Percentiles rank a stretch among this genome's conserved stretches.
Evolutionary conservation across 1,284 basidiomycete species (phyloP).

Genomic region (Cutaneotrichosporon sp.): DNA sequence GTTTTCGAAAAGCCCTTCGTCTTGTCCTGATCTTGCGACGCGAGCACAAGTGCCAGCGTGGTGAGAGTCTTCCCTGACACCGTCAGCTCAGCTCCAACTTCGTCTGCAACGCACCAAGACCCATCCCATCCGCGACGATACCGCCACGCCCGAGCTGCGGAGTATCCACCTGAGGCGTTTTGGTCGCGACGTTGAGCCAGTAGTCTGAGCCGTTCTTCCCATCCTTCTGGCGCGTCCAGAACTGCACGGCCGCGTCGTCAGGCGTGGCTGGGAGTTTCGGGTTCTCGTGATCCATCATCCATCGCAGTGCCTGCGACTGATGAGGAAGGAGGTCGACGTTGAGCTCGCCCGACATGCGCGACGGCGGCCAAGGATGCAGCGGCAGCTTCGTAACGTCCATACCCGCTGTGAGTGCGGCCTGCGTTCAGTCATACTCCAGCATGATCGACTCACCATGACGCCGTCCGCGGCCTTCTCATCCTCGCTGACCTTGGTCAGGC

Average conservation of each 20-base stretch:
- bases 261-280: conserved; percentile 63
- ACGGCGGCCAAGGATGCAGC: conserved; percentile 58
- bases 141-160: conserved; percentile 75
- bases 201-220: conserved; percentile 49
- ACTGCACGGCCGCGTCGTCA: conserved; percentile 70
- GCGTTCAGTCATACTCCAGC: background rate
- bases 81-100: background rate
- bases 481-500: conserved; percentile 69
- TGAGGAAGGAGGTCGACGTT: conserved; percentile 69
- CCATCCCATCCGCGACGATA: conserved; percentile 84
- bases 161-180: conserved; percentile 61
- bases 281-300: conserved; percentile 73
- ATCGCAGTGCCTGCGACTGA: conserved; percentile 54
- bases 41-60: conserved; percentile 68
- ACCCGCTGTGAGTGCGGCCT: conserved; percentile 40
- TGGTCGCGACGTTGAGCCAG: conserved; percentile 64
- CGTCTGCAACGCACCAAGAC: conserved; percentile 51
- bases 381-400: conserved; percentile 38
- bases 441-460: conserved; percentile 52
- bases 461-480: conserved; percentile 58
- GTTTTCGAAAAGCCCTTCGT: conserved; percentile 55
- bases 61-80: conserved; percentile 72
- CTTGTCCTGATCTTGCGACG: conserved; percentile 63
- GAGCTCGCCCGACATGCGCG: conserved; percentile 60
- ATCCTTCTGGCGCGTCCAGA: conserved; percentile 65